Evolutionary conservation across 257 asterid genomes (phyloP), one percentile per base, ranked within the genome.

Genomic region (Lantana camara): DNA sequence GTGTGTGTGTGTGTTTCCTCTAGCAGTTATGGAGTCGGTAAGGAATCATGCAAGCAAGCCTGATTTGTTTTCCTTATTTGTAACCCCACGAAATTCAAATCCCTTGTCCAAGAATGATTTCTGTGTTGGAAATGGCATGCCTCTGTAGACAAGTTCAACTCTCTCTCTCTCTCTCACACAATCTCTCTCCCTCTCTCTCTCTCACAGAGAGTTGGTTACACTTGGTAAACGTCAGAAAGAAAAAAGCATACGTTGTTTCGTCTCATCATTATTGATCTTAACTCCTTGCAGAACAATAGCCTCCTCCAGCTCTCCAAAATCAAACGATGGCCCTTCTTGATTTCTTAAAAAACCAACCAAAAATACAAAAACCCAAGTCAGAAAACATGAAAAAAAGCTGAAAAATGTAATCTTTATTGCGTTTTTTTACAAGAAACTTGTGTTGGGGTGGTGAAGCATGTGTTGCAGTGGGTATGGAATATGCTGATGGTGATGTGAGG

Each of bases 281-380:
- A 78, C 75, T 60, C 90, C 96, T 68, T 87, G 97, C 57, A 87
- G 77, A 20, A 77, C 80, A 56, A 90, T 90, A 57, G 91, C 99
- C 60, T 93, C 95, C 66, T 93, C 97, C 50, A 93, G 88, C 69
- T 84, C 97, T 53, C 95, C 97, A 75, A 90, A 93, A 80, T 79
- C 95, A 73, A 87, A 93, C 77, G 78, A 21, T 63, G 91, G 19
- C 9, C 82, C 86, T 74, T 83, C 94, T 79, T 82, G 90, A 72
- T 84, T 82, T 42, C 90, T 83, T 73, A 47, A 42, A 50, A 27
- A 51, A 27, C 21, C 34, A 41, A 19, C 19, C 22, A 16, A 22
- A 53, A 7, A 40, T 6, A 7, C 7, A 35, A 24, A 65, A 74
- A 69, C 22, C 67, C 70, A 48, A 37, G 53, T 68, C 68, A 76